Evolutionary conservation across 2,329 filamentous ascomycete species (phyloP).

Genomic region (Tolypocladium sp.): DNA sequence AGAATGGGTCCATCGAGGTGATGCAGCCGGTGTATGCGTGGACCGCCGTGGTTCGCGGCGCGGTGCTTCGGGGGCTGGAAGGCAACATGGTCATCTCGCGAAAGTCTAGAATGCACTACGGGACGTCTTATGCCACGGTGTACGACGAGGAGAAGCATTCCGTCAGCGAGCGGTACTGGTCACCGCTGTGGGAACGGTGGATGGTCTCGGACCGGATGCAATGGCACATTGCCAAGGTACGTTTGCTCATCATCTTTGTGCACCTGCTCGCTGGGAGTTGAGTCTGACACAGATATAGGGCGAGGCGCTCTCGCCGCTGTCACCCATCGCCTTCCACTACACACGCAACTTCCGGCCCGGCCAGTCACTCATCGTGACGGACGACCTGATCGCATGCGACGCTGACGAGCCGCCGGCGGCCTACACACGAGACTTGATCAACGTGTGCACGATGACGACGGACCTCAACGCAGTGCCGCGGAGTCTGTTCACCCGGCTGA

Average conservation of each 20-base stretch:
- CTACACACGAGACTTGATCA: conserved; percentile 53
- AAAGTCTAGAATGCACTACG: conserved; percentile 68
- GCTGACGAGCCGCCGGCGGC: conserved; percentile 55
- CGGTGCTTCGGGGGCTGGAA: conserved; percentile 65
- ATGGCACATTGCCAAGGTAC: conserved; percentile 73
- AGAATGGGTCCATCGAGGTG: conserved; percentile 58
- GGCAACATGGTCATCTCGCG: conserved; percentile 71
- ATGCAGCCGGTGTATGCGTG: conserved; percentile 77
- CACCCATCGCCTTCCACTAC: conserved; percentile 75
- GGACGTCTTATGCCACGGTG: conserved; percentile 71
- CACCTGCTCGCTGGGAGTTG: not conserved
- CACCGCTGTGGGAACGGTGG: conserved; percentile 70
- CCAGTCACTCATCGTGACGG: conserved; percentile 68
- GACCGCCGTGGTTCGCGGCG: conserved; percentile 72
- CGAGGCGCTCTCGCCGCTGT: conserved; percentile 63
- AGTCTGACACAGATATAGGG: conserved; percentile 36
- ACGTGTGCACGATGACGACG: conserved; percentile 74
- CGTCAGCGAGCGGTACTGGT: conserved; percentile 69
- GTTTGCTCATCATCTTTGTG: conserved; percentile 9
- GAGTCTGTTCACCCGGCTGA: conserved; percentile 63
- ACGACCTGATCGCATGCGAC: conserved; percentile 71
- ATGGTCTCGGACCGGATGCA: conserved; percentile 80
- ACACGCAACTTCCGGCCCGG: conserved; percentile 75
- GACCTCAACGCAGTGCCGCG: conserved; percentile 68
- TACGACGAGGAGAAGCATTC: conserved; percentile 70